phyloP scores from a whole-genome alignment of 352 stramenopile species.

The Phytopythium chamaehyphon region DNA sequence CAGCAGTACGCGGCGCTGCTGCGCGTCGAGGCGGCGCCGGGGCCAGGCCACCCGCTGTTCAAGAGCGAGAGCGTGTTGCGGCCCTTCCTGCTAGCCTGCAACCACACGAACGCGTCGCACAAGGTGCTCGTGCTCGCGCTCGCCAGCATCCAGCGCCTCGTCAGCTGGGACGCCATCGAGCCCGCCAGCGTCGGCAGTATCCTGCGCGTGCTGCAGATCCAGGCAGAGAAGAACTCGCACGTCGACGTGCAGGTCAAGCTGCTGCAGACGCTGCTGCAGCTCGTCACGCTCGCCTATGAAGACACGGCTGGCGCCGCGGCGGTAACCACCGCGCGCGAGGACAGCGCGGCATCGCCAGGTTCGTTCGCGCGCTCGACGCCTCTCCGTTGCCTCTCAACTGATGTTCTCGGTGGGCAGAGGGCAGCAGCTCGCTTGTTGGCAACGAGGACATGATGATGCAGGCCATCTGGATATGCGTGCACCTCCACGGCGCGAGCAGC shows the following conservation, averaged over 20 bases:
- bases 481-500: constrained; percentile 70
- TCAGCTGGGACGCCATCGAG: constrained; percentile 94
- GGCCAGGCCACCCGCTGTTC: constrained; percentile 90
- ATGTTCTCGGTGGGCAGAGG: background rate
- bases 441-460: constrained; percentile 87
- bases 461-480: constrained; percentile 85
- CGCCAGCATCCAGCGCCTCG: constrained; percentile 92
- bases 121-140: constrained; percentile 94
- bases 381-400: background rate
- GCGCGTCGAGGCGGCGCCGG: constrained; percentile 71
- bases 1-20: constrained; percentile 91
- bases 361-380: background rate
- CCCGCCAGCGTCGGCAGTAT: constrained; percentile 93
- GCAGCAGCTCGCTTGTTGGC: constrained; percentile 49
- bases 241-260: constrained; percentile 87
- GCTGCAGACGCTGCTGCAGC: constrained; percentile 84
- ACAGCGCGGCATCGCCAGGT: background rate
- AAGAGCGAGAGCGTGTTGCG: constrained; percentile 94
- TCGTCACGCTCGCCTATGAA: constrained; percentile 80
- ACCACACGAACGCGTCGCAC: constrained; percentile 94
- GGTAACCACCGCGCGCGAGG: background rate
- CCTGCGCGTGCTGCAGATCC: constrained; percentile 94
- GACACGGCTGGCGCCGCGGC: constrained; percentile 23
- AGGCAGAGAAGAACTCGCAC: constrained; percentile 87
- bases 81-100: constrained; percentile 96